Conservation (phyloP, 192 early-diverging fungal species). For the Backusella circina region DNA sequence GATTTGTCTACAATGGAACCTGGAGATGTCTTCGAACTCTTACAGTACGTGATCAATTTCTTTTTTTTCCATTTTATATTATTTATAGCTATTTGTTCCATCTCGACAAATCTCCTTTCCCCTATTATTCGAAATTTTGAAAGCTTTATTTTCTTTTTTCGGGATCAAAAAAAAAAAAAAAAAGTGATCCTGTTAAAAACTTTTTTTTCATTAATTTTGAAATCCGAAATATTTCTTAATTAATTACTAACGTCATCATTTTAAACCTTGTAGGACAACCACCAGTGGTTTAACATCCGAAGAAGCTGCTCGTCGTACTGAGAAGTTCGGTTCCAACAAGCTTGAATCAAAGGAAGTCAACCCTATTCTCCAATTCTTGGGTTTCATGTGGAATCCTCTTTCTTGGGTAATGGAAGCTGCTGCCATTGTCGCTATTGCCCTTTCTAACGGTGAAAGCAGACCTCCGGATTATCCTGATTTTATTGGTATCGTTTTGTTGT, state of each 20-base stretch:
- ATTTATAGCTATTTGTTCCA: not conserved
- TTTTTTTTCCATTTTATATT: constrained; percentile 1
- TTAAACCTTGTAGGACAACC: constrained; percentile 30
- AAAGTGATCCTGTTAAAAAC: not conserved
- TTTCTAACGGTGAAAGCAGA: constrained; percentile 65
- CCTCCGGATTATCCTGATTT: constrained; percentile 81
- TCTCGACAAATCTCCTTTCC: not conserved
- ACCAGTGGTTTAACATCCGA: constrained; percentile 58
- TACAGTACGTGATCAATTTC: constrained; percentile 42
- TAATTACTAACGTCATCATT: not conserved
- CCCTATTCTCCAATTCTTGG: constrained; percentile 81
- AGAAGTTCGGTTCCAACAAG: constrained; percentile 66
- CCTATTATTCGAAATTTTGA: constrained; percentile 5
- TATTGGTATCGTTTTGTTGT: constrained; percentile 74
- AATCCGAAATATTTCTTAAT: not conserved
- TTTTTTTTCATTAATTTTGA: not conserved
- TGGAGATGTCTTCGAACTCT: constrained; percentile 64
- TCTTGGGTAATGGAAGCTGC: constrained; percentile 86
- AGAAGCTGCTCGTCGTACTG: constrained; percentile 59
- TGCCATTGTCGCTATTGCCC: constrained; percentile 69
- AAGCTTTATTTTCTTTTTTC: not conserved
- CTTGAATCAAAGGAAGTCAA: constrained; percentile 76
- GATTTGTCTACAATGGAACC: constrained; percentile 76
- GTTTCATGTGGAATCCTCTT: constrained; percentile 79
- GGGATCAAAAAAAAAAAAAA: not conserved